phyloP scores from a whole-genome alignment of 257 asterid species.

The Solanum chiquidenum region DNA sequence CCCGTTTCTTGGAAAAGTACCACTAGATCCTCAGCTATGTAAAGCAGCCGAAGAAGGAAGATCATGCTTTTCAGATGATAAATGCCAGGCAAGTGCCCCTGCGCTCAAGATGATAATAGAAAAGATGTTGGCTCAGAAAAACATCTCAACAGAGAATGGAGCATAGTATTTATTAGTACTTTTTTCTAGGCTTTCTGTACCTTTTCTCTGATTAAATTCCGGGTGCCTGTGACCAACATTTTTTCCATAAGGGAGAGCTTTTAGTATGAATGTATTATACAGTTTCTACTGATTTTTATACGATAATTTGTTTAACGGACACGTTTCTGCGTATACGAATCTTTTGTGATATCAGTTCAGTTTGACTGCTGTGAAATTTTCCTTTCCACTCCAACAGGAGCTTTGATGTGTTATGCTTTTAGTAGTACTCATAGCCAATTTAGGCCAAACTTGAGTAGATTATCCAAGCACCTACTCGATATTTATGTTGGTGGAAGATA shows the following conservation, averaged over 20 bases:
- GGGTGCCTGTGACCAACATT: neutral
- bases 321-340: neutral
- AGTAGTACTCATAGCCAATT: neutral
- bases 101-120: constrained; percentile 52
- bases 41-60: constrained; percentile 92
- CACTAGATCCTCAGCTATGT: constrained; percentile 81
- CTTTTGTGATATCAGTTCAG: neutral
- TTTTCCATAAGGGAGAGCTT: neutral
- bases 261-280: neutral
- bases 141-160: constrained; percentile 27
- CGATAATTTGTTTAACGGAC: neutral
- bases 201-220: neutral
- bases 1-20: constrained; percentile 81
- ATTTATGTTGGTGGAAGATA: neutral
- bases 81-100: constrained; percentile 49
- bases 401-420: neutral
- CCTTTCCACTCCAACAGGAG: neutral
- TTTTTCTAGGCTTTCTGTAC: neutral
- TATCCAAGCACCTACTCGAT: neutral
- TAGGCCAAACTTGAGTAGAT: neutral
- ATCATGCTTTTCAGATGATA: constrained; percentile 61
- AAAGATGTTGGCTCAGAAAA: constrained; percentile 33
- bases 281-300: neutral
- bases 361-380: neutral
- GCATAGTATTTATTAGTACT: neutral